Evolutionary conservation across 2,329 filamentous ascomycete species (phyloP).

Genomic region (Sporothrix protearum): DNA sequence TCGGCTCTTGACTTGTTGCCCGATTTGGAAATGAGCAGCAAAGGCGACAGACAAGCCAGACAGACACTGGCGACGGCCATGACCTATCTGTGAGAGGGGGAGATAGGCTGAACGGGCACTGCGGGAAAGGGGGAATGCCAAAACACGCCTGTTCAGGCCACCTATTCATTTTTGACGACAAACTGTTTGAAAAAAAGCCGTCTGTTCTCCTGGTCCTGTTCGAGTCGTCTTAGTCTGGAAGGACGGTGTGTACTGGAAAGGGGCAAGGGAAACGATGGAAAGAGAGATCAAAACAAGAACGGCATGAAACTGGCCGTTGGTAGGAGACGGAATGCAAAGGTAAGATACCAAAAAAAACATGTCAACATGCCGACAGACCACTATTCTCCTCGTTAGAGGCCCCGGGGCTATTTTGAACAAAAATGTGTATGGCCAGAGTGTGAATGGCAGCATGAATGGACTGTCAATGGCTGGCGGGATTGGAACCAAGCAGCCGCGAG

Average conservation of each 20-base stretch:
- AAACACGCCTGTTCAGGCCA: background rate
- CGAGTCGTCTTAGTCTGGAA: slow-evolving; percentile 9
- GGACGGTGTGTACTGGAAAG: background rate
- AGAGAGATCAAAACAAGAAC: background rate
- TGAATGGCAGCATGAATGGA: background rate
- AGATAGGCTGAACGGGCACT: slow-evolving; percentile 8
- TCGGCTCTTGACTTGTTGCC: slow-evolving; percentile 15
- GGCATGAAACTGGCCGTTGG: background rate
- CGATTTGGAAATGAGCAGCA: slow-evolving; percentile 10
- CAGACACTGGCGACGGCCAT: background rate
- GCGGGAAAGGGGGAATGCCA: background rate
- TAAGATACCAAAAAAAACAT: background rate
- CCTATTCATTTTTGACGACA: background rate
- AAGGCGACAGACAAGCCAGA: background rate
- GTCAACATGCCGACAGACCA: background rate
- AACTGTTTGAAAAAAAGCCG: background rate
- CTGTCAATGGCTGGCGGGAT: background rate
- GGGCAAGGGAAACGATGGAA: background rate
- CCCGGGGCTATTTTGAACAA: background rate
- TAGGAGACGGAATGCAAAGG: background rate
- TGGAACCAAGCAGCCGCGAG: background rate
- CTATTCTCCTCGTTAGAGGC: background rate
- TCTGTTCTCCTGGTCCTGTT: slow-evolving; percentile 8
- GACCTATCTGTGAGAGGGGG: background rate
- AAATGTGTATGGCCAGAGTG: slow-evolving; percentile 2